Evolutionary conservation across 345 rosid genomes (phyloP).

Genomic region (Hirschfeldia incana): DNA sequence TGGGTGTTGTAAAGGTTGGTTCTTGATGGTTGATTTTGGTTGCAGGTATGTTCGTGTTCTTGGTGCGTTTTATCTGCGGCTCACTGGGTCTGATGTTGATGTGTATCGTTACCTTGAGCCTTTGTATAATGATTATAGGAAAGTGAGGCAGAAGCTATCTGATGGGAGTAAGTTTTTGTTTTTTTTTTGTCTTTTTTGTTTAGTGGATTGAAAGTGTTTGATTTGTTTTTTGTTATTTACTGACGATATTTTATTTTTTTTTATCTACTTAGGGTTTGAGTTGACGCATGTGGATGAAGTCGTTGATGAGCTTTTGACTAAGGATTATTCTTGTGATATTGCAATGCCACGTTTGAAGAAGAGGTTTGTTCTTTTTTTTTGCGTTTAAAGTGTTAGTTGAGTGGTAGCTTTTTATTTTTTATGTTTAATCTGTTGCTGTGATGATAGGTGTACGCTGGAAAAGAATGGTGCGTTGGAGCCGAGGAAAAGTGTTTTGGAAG

Average conservation of each 20-base stretch:
- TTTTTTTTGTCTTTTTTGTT: neutral
- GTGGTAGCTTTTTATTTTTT: neutral
- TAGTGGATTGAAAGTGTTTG: neutral
- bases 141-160: conserved; percentile 58
- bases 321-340: conserved; percentile 85
- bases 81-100: conserved; percentile 77
- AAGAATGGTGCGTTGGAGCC: conserved; percentile 66
- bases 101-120: conserved; percentile 84
- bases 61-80: conserved; percentile 86
- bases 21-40: conserved; percentile 2
- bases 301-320: conserved; percentile 79
- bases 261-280: conserved; percentile 35
- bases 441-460: conserved; percentile 75
- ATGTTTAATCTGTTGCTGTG: conserved; percentile 1
- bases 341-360: conserved; percentile 87
- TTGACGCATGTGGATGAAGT: conserved; percentile 86
- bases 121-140: conserved; percentile 79
- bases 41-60: conserved; percentile 79
- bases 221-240: neutral
- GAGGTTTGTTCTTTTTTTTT: conserved; percentile 45
- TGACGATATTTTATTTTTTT: neutral
- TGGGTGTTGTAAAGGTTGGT: neutral
- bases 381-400: neutral
- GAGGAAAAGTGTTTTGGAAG: conserved; percentile 89
- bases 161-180: conserved; percentile 61